Percentiles rank a stretch among this genome's conserved stretches.
Conservation (phyloP, 768 basidiomycete species). For the Lactifluus volemus region DNA sequence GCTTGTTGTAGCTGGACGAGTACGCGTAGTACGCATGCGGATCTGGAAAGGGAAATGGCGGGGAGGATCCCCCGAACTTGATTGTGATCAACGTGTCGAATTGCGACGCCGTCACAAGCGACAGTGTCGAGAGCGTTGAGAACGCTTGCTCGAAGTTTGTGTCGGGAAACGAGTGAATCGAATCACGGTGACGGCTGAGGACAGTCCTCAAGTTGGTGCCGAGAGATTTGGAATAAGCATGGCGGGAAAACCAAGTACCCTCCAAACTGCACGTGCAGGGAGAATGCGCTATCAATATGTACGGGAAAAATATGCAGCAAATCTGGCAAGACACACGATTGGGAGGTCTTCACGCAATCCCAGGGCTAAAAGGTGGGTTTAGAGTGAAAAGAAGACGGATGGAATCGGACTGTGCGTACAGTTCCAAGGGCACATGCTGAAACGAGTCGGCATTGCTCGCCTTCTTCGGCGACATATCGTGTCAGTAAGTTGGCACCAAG, state of each 20-base stretch:
- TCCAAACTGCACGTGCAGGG: slow-evolving; percentile 37
- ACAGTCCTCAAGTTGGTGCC: slow-evolving; percentile 61
- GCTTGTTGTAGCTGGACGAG: slow-evolving; percentile 53
- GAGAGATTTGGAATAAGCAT: slow-evolving; percentile 73
- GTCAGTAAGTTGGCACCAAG: too few species aligned
- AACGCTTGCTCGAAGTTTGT: slow-evolving; percentile 43
- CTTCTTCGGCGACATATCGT: slow-evolving; percentile 33
- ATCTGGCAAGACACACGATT: slow-evolving; percentile 22
- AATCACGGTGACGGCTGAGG: slow-evolving; percentile 41
- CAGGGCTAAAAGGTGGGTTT: slow-evolving; percentile 33
- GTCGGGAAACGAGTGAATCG: slow-evolving; percentile 41
- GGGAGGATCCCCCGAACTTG: slow-evolving; percentile 52
- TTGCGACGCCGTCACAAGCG: slow-evolving; percentile 43
- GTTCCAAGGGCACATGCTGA: slow-evolving; percentile 43
- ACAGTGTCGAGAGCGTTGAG: slow-evolving; percentile 33
- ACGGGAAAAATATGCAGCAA: neutral
- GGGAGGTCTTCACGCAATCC: slow-evolving; percentile 32
- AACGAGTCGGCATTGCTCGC: slow-evolving; percentile 48
- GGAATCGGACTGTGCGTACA: neutral
- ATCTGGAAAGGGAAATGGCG: slow-evolving; percentile 40
- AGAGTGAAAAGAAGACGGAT: slow-evolving; percentile 7
- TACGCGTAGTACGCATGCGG: slow-evolving; percentile 42
- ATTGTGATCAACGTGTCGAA: slow-evolving; percentile 60
- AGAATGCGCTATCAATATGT: neutral
- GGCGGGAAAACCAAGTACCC: slow-evolving; percentile 44